Percentiles rank a stretch among this genome's conserved stretches.
These are phyloP conservation scores for Hemisphaericaspora subhashii DNA, from an alignment of 1,139 yeast species.

Conservation along the genomic window DNA sequence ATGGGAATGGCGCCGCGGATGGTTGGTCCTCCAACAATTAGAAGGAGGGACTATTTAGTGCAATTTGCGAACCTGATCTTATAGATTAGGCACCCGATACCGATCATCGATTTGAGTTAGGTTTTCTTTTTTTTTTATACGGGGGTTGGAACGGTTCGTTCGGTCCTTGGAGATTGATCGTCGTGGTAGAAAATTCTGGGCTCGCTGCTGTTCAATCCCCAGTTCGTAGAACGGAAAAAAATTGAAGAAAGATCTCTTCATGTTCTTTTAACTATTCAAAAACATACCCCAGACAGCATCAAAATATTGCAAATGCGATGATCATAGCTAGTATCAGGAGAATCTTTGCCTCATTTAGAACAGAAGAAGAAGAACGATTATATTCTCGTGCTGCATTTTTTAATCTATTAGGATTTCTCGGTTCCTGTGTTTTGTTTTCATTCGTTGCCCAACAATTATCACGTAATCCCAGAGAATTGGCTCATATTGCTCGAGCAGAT, in stretches of 20 bases:
- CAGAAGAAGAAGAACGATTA: conserved; percentile 80
- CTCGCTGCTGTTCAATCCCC: conserved; percentile 2
- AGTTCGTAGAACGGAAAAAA: not conserved
- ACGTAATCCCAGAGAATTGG: conserved; percentile 36
- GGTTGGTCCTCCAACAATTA: conserved; percentile 53
- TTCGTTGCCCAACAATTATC: conserved; percentile 71
- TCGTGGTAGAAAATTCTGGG: not conserved
- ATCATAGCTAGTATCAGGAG: conserved; percentile 68
- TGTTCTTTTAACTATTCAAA: not conserved
- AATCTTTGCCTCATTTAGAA: conserved; percentile 77
- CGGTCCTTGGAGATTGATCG: not conserved
- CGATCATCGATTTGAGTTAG: conserved; percentile 64
- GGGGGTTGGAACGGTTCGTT: not conserved
- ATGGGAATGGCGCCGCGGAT: conserved; percentile 74
- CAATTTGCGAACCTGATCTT: conserved; percentile 62
- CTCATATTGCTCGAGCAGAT: conserved; percentile 32
- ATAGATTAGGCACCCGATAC: conserved; percentile 66
- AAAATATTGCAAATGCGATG: conserved; percentile 26
- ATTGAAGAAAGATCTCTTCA: conserved; percentile 1
- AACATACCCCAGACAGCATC: not conserved
- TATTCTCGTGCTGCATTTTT: conserved; percentile 82
- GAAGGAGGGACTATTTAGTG: conserved; percentile 60
- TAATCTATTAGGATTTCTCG: conserved; percentile 75
- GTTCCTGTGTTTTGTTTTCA: conserved; percentile 78
- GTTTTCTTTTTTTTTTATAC: conserved; percentile 27